A percentile compares a stretch with the other conserved stretches of the same genome.
Evolutionary conservation across 2,329 filamentous ascomycete species (phyloP).

Genomic region (Hysterium pulicare): DNA sequence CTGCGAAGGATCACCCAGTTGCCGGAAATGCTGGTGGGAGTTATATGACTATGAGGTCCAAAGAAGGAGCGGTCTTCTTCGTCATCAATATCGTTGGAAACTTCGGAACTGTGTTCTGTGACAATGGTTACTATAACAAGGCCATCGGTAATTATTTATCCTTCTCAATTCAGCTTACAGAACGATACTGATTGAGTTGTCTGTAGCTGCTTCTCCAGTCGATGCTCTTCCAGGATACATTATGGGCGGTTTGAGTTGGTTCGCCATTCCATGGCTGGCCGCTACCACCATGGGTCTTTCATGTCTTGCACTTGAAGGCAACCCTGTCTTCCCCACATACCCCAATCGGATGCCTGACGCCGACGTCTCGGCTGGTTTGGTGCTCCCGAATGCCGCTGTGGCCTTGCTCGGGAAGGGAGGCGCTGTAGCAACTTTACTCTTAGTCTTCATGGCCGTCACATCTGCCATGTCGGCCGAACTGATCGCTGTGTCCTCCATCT

Average conservation of each 20-base stretch:
- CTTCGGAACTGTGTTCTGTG: conserved; percentile 79
- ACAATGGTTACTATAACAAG: conserved; percentile 89
- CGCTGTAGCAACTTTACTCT: conserved; percentile 71
- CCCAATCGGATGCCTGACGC: conserved; percentile 67
- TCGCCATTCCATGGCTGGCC: conserved; percentile 86
- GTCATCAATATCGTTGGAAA: conserved; percentile 86
- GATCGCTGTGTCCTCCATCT: conserved; percentile 83
- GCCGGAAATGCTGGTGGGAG: conserved; percentile 75
- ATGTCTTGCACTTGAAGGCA: conserved; percentile 74
- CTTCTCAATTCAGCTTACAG: no score
- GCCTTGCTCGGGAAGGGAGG: conserved; percentile 79
- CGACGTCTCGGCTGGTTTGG: conserved; percentile 79
- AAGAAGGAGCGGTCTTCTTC: conserved; percentile 83
- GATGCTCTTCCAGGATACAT: conserved; percentile 87
- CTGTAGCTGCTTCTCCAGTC: conserved; percentile 80
- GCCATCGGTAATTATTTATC: conserved; percentile 58
- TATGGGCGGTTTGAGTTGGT: conserved; percentile 82
- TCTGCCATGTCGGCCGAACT: conserved; percentile 78
- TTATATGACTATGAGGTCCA: conserved; percentile 82
- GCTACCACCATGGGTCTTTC: conserved; percentile 86
- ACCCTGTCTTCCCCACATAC: conserved; percentile 68
- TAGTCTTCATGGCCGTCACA: conserved; percentile 89
- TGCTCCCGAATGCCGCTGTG: conserved; percentile 80
- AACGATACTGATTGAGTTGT: no score
- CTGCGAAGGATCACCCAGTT: conserved; percentile 68